Evolutionary conservation across 2,329 filamentous ascomycete species (phyloP).

Genomic region (Calonectria leucothoes): DNA sequence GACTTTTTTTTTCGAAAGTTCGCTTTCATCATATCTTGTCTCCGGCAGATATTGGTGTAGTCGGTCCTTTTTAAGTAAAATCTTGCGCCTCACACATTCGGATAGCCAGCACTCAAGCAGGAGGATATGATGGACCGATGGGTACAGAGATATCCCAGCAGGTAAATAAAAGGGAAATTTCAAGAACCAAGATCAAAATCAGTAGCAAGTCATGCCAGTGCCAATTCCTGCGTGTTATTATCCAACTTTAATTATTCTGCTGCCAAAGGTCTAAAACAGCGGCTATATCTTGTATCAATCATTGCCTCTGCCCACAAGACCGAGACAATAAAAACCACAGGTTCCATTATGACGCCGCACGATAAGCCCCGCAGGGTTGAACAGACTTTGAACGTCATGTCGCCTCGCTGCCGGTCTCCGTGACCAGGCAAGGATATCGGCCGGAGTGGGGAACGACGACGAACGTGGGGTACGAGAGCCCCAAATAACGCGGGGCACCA

Average conservation of each 20-base stretch:
- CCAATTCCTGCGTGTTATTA: not conserved
- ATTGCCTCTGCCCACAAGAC: not conserved
- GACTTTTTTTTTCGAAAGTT: no score
- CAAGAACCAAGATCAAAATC: not conserved
- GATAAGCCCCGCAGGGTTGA: not conserved
- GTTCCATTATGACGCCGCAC: not conserved
- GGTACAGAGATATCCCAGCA: not conserved
- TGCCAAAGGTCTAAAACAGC: no score
- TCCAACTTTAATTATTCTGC: no score
- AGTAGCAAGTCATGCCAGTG: not conserved
- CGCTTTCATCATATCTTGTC: no score
- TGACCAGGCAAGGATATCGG: constrained; percentile 11
- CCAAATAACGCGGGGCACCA: constrained; percentile 34
- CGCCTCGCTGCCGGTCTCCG: not conserved
- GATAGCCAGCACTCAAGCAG: not conserved
- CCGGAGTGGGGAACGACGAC: constrained; percentile 7
- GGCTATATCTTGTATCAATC: not conserved
- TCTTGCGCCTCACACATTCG: not conserved
- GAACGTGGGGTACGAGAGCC: constrained; percentile 34
- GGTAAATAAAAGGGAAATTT: not conserved
- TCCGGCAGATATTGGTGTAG: not conserved
- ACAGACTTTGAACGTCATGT: not conserved
- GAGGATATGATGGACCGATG: not conserved
- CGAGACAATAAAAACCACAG: not conserved
- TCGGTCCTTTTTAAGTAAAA: not conserved